Conservation (phyloP, 2,329 filamentous ascomycete species). For the Colletotrichum sp. region DNA sequence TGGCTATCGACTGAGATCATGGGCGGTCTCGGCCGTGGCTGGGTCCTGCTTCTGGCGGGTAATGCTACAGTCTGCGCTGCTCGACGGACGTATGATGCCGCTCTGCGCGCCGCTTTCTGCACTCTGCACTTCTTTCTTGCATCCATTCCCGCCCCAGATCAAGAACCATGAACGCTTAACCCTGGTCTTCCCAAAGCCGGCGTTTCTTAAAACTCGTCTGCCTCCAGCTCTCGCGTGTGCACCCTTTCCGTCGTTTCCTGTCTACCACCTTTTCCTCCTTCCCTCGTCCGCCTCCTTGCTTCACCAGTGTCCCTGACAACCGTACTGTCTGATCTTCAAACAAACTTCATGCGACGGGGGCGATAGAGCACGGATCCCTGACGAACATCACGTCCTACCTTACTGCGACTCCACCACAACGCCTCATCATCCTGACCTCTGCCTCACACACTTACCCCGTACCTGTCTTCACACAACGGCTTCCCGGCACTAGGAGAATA, state of each 20-base stretch:
- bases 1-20: constrained; percentile 27
- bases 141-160: constrained; percentile 3
- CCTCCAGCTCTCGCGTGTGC: constrained; percentile 28
- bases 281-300: constrained; percentile 33
- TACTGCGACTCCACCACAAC: constrained; percentile 18
- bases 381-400: constrained; percentile 18
- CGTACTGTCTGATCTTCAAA: constrained; percentile 41
- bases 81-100: constrained; percentile 6
- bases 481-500: constrained; percentile 15
- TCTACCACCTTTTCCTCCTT: constrained; percentile 34
- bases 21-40: constrained; percentile 38
- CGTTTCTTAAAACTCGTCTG: constrained; percentile 28
- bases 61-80: not conserved
- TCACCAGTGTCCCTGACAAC: constrained; percentile 27
- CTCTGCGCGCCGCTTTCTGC: not conserved
- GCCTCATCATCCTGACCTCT: constrained; percentile 16
- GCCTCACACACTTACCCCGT: constrained; percentile 4
- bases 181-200: constrained; percentile 1
- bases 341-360: constrained; percentile 32
- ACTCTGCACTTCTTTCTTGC: constrained; percentile 21
- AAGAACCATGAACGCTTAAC: not conserved
- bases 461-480: not conserved
- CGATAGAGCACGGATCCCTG: constrained; percentile 24
- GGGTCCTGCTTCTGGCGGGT: constrained; percentile 20
- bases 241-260: constrained; percentile 4